These are phyloP conservation scores for Aspergillus vadensis DNA, from an alignment of 2,329 filamentous ascomycete species.

Conservation along the genomic window DNA sequence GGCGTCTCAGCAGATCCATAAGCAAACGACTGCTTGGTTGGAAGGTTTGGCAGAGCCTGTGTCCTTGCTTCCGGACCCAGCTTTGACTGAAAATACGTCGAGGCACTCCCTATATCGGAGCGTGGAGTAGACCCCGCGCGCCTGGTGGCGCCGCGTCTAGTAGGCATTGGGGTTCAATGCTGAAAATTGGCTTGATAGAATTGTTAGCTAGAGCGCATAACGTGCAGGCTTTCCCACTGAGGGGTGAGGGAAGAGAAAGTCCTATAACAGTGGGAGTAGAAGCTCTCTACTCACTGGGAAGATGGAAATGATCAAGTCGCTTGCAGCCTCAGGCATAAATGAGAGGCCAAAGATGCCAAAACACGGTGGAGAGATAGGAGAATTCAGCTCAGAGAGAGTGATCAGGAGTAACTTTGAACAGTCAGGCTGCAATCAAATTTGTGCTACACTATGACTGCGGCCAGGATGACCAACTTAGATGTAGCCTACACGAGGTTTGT, in stretches of 20 bases:
- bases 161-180: conserved; percentile 24
- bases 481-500: neutral
- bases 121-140: conserved; percentile 16
- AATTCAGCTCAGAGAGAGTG: neutral
- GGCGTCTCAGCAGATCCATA: conserved; percentile 43
- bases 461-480: neutral
- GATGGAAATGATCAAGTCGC: neutral
- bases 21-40: conserved; percentile 43
- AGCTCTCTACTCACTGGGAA: neutral
- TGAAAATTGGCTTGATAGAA: neutral
- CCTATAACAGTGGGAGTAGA: neutral
- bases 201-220: neutral
- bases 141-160: conserved; percentile 26
- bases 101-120: conserved; percentile 16
- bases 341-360: neutral
- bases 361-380: neutral
- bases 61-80: conserved; percentile 24
- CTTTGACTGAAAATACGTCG: conserved; percentile 15
- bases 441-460: neutral
- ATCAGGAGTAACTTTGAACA: neutral
- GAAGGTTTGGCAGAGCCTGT: conserved; percentile 39
- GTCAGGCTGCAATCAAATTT: neutral
- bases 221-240: neutral
- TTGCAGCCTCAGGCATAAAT: neutral
- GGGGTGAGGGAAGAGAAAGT: neutral